These are phyloP conservation scores for Phaeodactylum tricornutum DNA, from an alignment of 108 stramenopile species.

Conservation along the genomic window DNA sequence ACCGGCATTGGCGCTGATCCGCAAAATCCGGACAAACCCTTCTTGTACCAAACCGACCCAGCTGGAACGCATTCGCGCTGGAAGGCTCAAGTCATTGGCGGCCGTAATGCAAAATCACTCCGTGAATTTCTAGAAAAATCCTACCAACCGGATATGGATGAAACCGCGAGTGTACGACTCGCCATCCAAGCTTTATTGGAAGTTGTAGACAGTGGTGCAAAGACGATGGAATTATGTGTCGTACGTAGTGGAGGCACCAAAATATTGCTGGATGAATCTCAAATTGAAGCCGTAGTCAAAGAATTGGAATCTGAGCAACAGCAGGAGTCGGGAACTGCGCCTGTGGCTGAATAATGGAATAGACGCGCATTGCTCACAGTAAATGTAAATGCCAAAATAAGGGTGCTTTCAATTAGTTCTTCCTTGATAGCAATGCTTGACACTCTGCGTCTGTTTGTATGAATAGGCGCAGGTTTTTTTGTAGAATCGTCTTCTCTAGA, in stretches of 20 bases:
- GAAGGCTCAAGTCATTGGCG: conserved; percentile 99
- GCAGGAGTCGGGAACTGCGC: too few relatives aligned
- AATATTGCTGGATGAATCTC: conserved; percentile 62
- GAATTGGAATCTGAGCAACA: conserved; percentile 78
- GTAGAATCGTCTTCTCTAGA: too few relatives aligned
- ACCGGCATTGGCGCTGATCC: conserved; percentile 79
- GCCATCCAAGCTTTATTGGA: conserved; percentile 94
- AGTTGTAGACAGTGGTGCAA: conserved; percentile 97
- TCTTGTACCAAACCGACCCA: conserved; percentile 95
- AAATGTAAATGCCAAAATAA: too few relatives aligned
- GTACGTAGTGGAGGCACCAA: conserved; percentile 59
- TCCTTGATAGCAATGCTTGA: too few relatives aligned
- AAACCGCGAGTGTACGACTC: conserved; percentile 78
- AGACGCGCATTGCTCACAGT: too few relatives aligned
- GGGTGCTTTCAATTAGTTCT: too few relatives aligned
- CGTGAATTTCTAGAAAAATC: conserved; percentile 98
- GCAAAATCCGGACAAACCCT: conserved; percentile 40
- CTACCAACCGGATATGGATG: conserved; percentile 76
- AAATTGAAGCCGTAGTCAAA: conserved; percentile 74
- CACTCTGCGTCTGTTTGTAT: too few relatives aligned
- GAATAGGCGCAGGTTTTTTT: too few relatives aligned
- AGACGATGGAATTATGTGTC: conserved; percentile 96
- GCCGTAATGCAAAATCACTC: conserved; percentile 91
- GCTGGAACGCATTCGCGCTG: conserved; percentile 96
- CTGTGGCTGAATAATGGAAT: too few relatives aligned